Base-by-base conservation (phyloP, 2,329 filamentous ascomycete genomes). In the Mariannaea elegans region DNA sequence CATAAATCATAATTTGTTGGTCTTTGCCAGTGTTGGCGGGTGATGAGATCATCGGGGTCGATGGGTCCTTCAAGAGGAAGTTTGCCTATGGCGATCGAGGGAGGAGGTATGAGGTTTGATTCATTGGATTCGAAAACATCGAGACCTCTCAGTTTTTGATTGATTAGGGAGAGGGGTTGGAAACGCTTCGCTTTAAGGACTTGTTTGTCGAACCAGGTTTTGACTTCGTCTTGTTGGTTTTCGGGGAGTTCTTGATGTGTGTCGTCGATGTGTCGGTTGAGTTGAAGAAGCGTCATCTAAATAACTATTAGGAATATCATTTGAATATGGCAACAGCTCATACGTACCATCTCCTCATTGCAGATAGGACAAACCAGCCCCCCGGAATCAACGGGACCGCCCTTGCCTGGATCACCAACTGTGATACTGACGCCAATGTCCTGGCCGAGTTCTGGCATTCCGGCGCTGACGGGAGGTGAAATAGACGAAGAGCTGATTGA, bases 121-220 rank as follows among this genome's bases (percentile, higher is more conserved):
- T 94, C 91, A 79, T 97, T 97, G 29, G 93, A 93, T 73, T 97
- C 94, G 75, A 97, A 97, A 13, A 96, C 93, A 55, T 97, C 94
- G 41, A 97, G 83, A 9, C 93, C 93, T 60, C 95, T 93, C 19
- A 97, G 84, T 74, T 97, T 97, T 78, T 97, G 93, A 78, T 97
- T 97, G 70, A 97, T 86, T 4, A 97, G 84, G 1, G 93, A 94
- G 1, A 97, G 84, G 1, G 94, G 94, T 72, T 97, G 94, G 75
- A 97, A 97, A 65, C 90, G 90, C 77, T 95, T 97, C 10, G 94
- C 94, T 76, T 96, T 97, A 67, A 91, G 85, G 77, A 97, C 94
- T 77, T 97, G 94, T 72, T 92, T 91, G 80, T 96, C 92, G 78
- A 97, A 97, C 94, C 94, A 97, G 38, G 93, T 94, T 80, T 96